Percentiles rank a stretch among this genome's conserved stretches.
Evolutionary conservation across 2,329 filamentous ascomycete genomes (phyloP).

Genomic region (Microcera coccophila): DNA sequence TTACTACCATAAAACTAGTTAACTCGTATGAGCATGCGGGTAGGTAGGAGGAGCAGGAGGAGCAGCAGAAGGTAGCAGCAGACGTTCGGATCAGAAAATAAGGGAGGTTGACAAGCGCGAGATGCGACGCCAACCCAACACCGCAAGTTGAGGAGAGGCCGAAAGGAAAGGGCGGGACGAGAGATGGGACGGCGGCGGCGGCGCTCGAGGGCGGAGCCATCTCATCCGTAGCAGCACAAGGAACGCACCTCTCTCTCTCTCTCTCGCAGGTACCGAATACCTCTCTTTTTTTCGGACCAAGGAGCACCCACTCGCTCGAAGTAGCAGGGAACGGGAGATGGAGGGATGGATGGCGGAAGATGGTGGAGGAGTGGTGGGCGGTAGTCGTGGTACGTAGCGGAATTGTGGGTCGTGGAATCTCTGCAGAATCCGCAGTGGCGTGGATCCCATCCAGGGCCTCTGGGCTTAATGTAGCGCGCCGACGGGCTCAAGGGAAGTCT

Average conservation of each 20-base stretch:
- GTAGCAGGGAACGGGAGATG: not conserved
- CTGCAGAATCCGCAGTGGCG: conserved; percentile 9
- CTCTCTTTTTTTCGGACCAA: not conserved
- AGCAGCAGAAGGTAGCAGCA: conserved; percentile 1
- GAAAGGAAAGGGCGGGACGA: conserved; percentile 12
- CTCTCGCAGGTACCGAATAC: not conserved
- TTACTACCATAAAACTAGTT: conserved; percentile 8
- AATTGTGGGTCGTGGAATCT: not conserved
- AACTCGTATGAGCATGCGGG: conserved; percentile 11
- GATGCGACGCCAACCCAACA: conserved; percentile 23
- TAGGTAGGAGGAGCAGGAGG: not conserved
- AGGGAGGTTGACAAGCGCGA: conserved; percentile 22
- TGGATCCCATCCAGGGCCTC: conserved; percentile 17
- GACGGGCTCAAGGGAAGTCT: conserved; percentile 11
- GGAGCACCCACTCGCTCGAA: not conserved
- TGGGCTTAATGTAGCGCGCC: conserved; percentile 23
- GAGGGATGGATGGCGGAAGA: not conserved
- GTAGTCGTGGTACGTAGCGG: not conserved
- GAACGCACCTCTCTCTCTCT: not conserved
- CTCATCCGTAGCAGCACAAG: not conserved
- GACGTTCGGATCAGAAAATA: conserved; percentile 6
- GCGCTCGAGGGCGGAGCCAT: conserved; percentile 3
- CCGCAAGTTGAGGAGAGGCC: conserved; percentile 19
- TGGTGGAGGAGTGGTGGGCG: not conserved
- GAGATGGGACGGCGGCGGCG: conserved; percentile 4